Conservation (phyloP, 2,329 filamentous ascomycete species). For the Curvularia sp. region DNA sequence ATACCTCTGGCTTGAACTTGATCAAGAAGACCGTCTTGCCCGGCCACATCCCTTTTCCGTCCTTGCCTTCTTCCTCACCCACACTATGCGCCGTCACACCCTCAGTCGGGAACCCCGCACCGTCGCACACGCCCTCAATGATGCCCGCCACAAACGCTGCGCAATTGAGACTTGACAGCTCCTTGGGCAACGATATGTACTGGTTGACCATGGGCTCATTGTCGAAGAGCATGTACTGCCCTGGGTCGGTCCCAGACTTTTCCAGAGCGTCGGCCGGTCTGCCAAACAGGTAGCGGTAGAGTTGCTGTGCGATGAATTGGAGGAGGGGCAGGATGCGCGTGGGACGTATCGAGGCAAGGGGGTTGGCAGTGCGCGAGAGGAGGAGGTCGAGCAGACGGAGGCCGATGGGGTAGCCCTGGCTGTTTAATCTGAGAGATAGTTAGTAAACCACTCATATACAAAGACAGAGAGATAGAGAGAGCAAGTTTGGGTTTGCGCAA, state of each 20-base stretch:
- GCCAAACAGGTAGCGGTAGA: conserved; percentile 92
- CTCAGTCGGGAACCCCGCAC: conserved; percentile 81
- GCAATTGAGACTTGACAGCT: conserved; percentile 97
- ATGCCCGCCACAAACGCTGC: conserved; percentile 95
- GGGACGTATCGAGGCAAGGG: conserved; percentile 67
- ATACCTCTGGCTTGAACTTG: conserved; percentile 87
- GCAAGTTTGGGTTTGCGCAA: not conserved
- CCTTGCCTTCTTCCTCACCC: conserved; percentile 59
- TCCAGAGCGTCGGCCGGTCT: conserved; percentile 92
- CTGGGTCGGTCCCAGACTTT: conserved; percentile 82
- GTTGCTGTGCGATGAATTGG: conserved; percentile 90
- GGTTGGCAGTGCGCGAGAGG: conserved; percentile 69
- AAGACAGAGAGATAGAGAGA: not conserved
- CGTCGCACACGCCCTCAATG: conserved; percentile 94
- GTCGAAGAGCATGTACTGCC: conserved; percentile 99
- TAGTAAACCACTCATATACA: not conserved
- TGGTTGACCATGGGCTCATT: conserved; percentile 96
- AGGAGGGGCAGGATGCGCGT: conserved; percentile 89
- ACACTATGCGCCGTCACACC: conserved; percentile 86
- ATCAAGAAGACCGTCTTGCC: conserved; percentile 95
- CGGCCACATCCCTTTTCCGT: conserved; percentile 76
- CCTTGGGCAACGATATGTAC: conserved; percentile 89
- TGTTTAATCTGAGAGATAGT: conserved; percentile 70
- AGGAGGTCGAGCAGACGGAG: conserved; percentile 94
- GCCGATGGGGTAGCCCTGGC: conserved; percentile 91